Base-by-base conservation (phyloP, 306 rosid species). In the Hylodesmum podocarpum region DNA sequence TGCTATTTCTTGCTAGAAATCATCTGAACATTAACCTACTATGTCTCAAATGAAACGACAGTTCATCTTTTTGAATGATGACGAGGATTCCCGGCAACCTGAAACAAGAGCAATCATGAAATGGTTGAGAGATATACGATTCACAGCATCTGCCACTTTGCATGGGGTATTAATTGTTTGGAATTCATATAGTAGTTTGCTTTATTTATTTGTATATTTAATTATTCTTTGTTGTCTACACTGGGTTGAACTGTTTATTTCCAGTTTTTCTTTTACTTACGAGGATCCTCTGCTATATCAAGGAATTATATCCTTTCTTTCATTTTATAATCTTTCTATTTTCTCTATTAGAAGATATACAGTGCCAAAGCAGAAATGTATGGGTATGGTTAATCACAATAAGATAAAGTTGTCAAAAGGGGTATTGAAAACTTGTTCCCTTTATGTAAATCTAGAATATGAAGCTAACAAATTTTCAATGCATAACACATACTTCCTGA, bases 111-210 rank as follows among this genome's bases (percentile, higher is more conserved):
- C 98, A 54, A 87, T 95, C 44, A 95, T 92, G 92, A 89, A 83
- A 73, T 92, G 98, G 98, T 76, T 81, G 86, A 84, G 88, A 81
- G 89, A 90, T 46, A 84, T 85, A 76, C 90, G 75, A 63, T 95
- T 95, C 78, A 90, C 96, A 58, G 98, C 93, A 77, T 95, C 98
- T 87, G 97, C 98, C 88, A 92, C 90, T 80, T 91, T 95, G 84
- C 98, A 95, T 78, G 98, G 98, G 98, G 98, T 95, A 90, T 41
- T 75, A 25, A 79, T 80, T 84, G 58, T 55, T 67, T 12, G 78
- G 37, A 57, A 66, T 44, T 79, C 58, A 47, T 43, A 50, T 36
- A 31, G 50, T 67, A 37, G 28, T 29, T 41, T 46, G 53, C 24
- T 62, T 57, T 25, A 19, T 59, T 62, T 6, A 33, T 57, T 15